Percentiles rank a stretch among this genome's conserved stretches.
These are phyloP conservation scores for Tephrocybe rancida DNA, from an alignment of 768 basidiomycete species.

Conservation along the genomic window DNA sequence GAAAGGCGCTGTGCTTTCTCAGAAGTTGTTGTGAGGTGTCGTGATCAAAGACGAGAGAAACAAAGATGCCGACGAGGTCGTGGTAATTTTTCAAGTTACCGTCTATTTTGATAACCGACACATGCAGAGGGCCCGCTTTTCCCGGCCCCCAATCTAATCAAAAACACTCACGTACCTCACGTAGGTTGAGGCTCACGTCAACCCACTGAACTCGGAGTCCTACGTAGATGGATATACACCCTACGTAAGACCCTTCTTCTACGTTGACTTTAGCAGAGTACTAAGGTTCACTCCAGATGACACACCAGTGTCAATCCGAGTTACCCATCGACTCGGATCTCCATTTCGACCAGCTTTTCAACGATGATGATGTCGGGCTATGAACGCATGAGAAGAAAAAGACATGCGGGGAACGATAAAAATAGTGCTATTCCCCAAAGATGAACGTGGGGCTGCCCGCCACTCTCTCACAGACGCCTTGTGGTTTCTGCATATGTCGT, in stretches of 20 bases:
- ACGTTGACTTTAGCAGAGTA: neutral
- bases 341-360: no score
- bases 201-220: no score
- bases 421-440: constrained; percentile 6
- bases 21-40: neutral
- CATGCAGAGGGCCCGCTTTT: neutral
- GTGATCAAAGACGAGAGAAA: neutral
- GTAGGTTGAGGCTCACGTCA: neutral
- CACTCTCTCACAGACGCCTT: constrained; percentile 6
- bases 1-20: no score
- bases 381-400: neutral
- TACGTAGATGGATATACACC: no score
- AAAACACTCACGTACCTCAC: neutral
- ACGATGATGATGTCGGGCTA: no score
- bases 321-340: no score
- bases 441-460: neutral
- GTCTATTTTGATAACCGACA: constrained; percentile 16
- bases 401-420: neutral
- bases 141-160: neutral
- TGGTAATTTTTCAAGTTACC: constrained; percentile 21
- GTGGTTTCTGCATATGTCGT: constrained; percentile 7
- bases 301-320: no score
- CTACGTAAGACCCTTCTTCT: no score
- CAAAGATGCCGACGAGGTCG: constrained; percentile 2
- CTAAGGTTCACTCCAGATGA: neutral